Evolutionary conservation across 2,329 filamentous ascomycete species (phyloP), one percentile per base, ranked within the genome.

Genomic region (Cladophialophora carrionii): DNA sequence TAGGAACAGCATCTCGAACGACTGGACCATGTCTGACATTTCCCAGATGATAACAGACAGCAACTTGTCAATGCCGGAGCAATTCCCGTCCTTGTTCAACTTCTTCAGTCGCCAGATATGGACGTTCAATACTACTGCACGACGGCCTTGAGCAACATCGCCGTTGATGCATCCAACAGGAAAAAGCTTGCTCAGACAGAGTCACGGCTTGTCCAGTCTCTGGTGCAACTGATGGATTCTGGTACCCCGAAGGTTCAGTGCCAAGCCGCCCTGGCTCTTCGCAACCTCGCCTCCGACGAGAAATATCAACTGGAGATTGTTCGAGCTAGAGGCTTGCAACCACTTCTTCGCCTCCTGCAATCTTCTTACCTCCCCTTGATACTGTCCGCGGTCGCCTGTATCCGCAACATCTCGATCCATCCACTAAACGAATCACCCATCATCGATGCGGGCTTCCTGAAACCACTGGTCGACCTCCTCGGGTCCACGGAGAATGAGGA

Each of bases 71-170:
- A 96, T 71, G 95, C 95, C 53, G 94, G 94, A 68, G 95, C 95
- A n/a, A 97, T 99, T 70, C 95, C 95, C 4, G 94, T 99, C 8
- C 87, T 99, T 29, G 95, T 99, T 48, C 92, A 97, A 75, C 87
- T 99, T 26, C 88, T 99, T 53, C 92, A 91, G 8, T 98, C 95
- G 29, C 82, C 89, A 64, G 95, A 99, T 74, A 93, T 97, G 71
- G 95, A 99, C 75, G 95, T 99, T 34, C 95, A 99, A 80, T 99
- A 99, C 80, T 99, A 99, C 80, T 99, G 95, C 81, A 99, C 95
- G 20, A 99, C 95, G 4, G 95, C 95, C 12, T 86, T 99, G 64
- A 98, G 94, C 84, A 99, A 99, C 78, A 99, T 99, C 72, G 95
- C 95, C 6, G 95, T 99, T 61, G 95, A 99, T 76, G 85, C 90